phyloP scores from a whole-genome alignment of 1,284 basidiomycete genomes.

The Apiotrichum laibachii region DNA sequence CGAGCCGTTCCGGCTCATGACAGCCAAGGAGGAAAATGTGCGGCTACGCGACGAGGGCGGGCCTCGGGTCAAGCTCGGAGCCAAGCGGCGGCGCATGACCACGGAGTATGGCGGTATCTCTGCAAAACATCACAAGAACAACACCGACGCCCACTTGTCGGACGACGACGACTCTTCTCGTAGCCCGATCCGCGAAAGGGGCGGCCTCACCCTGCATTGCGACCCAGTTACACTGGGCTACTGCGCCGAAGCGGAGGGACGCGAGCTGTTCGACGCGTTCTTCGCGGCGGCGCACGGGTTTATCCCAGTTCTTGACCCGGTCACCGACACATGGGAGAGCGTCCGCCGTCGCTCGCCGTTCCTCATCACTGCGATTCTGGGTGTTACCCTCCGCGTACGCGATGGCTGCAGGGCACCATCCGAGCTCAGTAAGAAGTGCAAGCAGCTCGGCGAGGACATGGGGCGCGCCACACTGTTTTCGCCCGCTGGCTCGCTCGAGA shows the following conservation, averaged over 20 bases:
- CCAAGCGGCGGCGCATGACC: slow-evolving; percentile 1
- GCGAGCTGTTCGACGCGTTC: slow-evolving; percentile 26
- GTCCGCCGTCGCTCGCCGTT: slow-evolving; percentile 29
- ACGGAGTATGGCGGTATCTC: too few species aligned
- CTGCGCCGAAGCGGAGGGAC: slow-evolving; percentile 21
- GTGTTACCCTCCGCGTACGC: slow-evolving; percentile 14
- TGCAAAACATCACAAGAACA: too few species aligned
- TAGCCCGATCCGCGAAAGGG: slow-evolving; percentile 1
- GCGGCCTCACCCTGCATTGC: not conserved
- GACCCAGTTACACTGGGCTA: slow-evolving; percentile 26
- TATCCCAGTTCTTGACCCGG: slow-evolving; percentile 30
- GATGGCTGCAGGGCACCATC: slow-evolving; percentile 12
- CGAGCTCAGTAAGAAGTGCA: slow-evolving; percentile 13
- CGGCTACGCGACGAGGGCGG: slow-evolving; percentile 16
- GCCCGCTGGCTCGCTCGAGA: slow-evolving; percentile 28
- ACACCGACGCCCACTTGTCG: too few species aligned
- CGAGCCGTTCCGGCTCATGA: slow-evolving; percentile 16
- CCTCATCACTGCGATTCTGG: slow-evolving; percentile 27
- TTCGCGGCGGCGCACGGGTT: slow-evolving; percentile 27
- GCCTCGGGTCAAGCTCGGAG: not conserved
- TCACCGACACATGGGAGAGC: slow-evolving; percentile 29
- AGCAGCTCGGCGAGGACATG: slow-evolving; percentile 30
- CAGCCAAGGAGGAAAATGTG: slow-evolving; percentile 11
- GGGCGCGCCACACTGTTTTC: slow-evolving; percentile 29
- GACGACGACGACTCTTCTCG: too few species aligned